phyloP scores from a whole-genome alignment of 306 rosid genomes.

The Pachyrhizus erosus region DNA sequence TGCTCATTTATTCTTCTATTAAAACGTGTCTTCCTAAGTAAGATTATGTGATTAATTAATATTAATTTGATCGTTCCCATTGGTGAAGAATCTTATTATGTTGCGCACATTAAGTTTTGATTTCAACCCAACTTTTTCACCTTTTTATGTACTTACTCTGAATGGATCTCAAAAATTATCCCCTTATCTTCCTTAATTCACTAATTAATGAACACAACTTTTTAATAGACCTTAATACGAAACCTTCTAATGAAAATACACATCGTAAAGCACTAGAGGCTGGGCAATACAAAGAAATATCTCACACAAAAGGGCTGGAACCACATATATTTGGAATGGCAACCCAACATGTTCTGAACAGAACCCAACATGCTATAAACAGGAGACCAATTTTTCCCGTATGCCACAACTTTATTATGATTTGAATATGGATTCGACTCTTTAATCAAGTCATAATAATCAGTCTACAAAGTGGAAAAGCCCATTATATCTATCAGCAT shows the following conservation, averaged over 20 bases:
- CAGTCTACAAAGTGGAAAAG: conserved; percentile 29
- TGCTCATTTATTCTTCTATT: conserved; percentile 11
- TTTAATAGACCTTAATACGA: neutral
- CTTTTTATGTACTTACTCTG: neutral
- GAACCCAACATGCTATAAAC: neutral
- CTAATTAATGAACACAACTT: neutral
- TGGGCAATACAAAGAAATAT: neutral
- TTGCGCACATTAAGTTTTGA: neutral
- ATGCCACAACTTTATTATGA: conserved; percentile 12
- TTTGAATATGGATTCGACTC: conserved; percentile 13
- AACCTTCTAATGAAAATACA: neutral
- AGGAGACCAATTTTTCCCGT: neutral
- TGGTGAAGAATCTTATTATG: conserved; percentile 8
- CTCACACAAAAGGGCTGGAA: neutral
- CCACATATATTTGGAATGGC: neutral
- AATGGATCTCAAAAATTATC: neutral
- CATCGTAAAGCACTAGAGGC: neutral
- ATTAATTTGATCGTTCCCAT: neutral
- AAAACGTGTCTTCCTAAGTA: neutral
- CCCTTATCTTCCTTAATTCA: neutral
- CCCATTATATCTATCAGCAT: conserved; percentile 8
- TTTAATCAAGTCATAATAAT: conserved; percentile 18
- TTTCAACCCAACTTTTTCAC: neutral
- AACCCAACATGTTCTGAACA: conserved; percentile 21
- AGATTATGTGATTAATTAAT: neutral